A percentile compares a stretch with the other conserved stretches of the same genome.
Conservation (phyloP, 2,329 filamentous ascomycete species). For the Teratosphaeria pseudoeucalypti region DNA sequence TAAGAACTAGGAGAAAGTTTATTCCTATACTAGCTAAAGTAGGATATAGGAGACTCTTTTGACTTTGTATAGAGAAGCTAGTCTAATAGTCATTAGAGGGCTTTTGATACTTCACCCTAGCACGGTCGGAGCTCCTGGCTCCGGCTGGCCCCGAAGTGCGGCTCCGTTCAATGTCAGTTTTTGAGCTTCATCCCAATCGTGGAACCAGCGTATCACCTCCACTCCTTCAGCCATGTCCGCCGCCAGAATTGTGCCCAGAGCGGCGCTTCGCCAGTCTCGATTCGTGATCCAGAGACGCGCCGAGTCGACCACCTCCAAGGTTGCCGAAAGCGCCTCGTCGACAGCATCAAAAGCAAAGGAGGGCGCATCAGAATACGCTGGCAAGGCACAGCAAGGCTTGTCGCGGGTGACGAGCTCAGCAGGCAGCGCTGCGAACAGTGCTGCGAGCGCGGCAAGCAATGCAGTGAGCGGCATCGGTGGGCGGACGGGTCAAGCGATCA, state of each 20-base stretch:
- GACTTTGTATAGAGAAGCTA: too few species aligned
- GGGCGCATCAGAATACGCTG: slow-evolving; percentile 16
- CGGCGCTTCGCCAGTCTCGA: slow-evolving; percentile 35
- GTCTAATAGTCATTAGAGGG: too few species aligned
- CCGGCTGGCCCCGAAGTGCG: neutral
- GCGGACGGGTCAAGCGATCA: slow-evolving; percentile 66
- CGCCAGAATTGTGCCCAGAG: slow-evolving; percentile 32
- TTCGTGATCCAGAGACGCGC: slow-evolving; percentile 36
- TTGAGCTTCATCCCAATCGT: neutral
- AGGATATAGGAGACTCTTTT: too few species aligned
- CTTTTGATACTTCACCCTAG: too few species aligned
- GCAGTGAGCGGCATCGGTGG: slow-evolving; percentile 71
- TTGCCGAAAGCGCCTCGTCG: slow-evolving; percentile 30
- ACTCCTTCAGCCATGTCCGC: slow-evolving; percentile 34
- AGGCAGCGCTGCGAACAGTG: slow-evolving; percentile 64
- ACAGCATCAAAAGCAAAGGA: slow-evolving; percentile 33
- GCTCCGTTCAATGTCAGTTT: neutral
- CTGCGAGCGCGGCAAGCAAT: slow-evolving; percentile 55
- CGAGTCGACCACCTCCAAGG: slow-evolving; percentile 40
- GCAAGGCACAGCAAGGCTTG: slow-evolving; percentile 72
- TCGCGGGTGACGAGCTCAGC: slow-evolving; percentile 72
- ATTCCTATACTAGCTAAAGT: too few species aligned
- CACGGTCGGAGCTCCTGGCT: too few species aligned
- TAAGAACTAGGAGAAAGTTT: too few species aligned
- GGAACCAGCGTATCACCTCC: slow-evolving; percentile 2